phyloP scores from a whole-genome alignment of 139 green algal species.

The Coccomyxa sp. region DNA sequence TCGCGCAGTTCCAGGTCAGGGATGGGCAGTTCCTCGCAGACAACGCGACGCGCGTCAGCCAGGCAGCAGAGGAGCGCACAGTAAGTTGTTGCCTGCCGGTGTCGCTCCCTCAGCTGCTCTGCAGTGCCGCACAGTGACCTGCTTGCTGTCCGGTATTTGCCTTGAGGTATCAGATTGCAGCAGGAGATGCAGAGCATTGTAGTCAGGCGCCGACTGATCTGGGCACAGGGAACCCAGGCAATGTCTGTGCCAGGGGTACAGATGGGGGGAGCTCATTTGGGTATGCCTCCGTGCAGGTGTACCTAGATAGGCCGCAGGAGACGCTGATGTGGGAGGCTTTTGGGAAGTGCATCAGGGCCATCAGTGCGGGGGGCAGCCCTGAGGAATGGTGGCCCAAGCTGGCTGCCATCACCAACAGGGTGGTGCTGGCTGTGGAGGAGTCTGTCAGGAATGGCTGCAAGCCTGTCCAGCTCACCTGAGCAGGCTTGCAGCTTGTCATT shows the following conservation, averaged over 20 bases:
- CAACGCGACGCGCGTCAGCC: background rate
- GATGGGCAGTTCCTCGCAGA: background rate
- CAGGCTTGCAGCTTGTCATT: too few species aligned
- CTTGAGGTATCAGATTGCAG: background rate
- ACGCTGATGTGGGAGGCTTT: slow-evolving; percentile 8
- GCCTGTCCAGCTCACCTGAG: background rate
- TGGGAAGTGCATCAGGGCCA: background rate
- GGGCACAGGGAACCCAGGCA: too few species aligned
- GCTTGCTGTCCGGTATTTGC: background rate
- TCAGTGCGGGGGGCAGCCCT: background rate
- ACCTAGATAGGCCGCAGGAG: slow-evolving; percentile 7
- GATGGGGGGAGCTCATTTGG: too few species aligned
- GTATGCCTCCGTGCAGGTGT: background rate
- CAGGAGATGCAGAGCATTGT: background rate
- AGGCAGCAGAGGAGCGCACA: background rate
- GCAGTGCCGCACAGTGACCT: background rate
- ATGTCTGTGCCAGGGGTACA: too few species aligned
- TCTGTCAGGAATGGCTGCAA: background rate
- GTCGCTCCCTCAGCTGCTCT: background rate
- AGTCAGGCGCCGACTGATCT: too few species aligned
- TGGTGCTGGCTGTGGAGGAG: background rate
- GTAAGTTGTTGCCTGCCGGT: background rate
- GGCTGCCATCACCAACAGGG: background rate
- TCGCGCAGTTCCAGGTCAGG: background rate
- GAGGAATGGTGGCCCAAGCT: background rate